These are phyloP conservation scores for Naganishia antarctica DNA, from an alignment of 768 basidiomycete species.

Conservation along the genomic window DNA sequence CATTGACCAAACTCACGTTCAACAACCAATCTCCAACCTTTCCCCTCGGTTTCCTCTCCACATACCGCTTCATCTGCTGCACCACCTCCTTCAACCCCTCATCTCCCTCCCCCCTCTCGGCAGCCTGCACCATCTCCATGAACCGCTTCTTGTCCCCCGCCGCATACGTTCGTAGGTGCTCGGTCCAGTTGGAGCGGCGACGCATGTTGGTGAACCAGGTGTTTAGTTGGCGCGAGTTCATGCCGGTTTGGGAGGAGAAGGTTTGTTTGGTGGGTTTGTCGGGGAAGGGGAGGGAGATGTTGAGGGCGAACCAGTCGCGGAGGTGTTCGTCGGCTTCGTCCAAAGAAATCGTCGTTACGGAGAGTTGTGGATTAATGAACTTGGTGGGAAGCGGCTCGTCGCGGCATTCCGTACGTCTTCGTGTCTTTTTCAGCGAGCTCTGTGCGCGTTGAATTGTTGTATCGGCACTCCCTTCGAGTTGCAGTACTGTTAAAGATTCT, in stretches of 20 bases:
- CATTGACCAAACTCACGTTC: constrained; percentile 18
- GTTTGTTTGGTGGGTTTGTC: constrained; percentile 20
- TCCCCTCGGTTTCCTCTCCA: constrained; percentile 11
- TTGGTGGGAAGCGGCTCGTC: no score
- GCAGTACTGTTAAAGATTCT: neutral
- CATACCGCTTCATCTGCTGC: constrained; percentile 18
- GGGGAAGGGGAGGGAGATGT: constrained; percentile 37
- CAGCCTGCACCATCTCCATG: constrained; percentile 6
- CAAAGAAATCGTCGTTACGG: no score
- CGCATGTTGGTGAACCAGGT: constrained; percentile 39
- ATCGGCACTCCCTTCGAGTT: no score
- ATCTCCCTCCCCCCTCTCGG: constrained; percentile 4
- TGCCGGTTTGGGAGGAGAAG: constrained; percentile 5
- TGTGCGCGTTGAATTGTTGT: no score
- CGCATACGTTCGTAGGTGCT: constrained; percentile 10
- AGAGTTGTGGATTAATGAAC: no score
- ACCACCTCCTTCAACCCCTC: constrained; percentile 23
- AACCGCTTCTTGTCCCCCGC: constrained; percentile 3
- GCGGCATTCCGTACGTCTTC: no score
- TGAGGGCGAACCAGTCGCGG: constrained; percentile 30
- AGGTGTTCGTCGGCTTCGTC: constrained; percentile 14
- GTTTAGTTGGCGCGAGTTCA: constrained; percentile 28
- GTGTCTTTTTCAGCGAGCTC: no score
- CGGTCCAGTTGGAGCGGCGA: constrained; percentile 35
- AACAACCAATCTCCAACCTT: constrained; percentile 27